phyloP scores from a whole-genome alignment of 2,329 filamentous ascomycete species.

The Elsinoe arachidis region DNA sequence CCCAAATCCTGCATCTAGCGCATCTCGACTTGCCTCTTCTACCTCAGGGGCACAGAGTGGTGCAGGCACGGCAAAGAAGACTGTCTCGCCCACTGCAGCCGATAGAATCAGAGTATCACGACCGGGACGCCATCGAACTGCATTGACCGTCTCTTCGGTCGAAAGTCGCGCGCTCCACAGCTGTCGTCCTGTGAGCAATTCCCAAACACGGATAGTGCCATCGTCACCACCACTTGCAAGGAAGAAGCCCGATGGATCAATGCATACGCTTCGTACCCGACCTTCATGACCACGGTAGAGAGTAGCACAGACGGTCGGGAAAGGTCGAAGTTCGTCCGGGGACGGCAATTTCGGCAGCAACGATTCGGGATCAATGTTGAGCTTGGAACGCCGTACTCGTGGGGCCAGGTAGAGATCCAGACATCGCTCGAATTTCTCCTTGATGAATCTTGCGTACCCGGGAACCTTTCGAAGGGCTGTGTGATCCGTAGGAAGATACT shows the following conservation, averaged over 20 bases:
- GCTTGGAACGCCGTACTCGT: conserved; percentile 79
- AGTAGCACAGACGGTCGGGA: conserved; percentile 82
- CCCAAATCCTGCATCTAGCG: conserved; percentile 85
- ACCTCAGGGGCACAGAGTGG: conserved; percentile 37
- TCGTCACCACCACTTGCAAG: conserved; percentile 91
- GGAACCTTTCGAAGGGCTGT: conserved; percentile 83
- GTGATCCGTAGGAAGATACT: conserved; percentile 76
- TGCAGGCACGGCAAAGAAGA: conserved; percentile 70
- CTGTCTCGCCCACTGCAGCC: conserved; percentile 72
- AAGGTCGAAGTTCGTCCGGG: conserved; percentile 87
- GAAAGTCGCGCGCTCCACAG: conserved; percentile 76
- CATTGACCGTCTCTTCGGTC: conserved; percentile 69
- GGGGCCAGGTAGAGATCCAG: conserved; percentile 93
- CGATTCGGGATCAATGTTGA: conserved; percentile 93
- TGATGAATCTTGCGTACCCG: conserved; percentile 80
- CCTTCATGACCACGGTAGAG: conserved; percentile 84
- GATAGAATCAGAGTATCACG: conserved; percentile 74
- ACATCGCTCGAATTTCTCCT: conserved; percentile 92
- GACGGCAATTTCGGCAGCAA: conserved; percentile 86
- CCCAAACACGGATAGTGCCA: conserved; percentile 85
- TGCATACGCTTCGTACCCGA: conserved; percentile 71
- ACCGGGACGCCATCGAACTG: conserved; percentile 81
- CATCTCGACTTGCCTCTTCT: conserved; percentile 63
- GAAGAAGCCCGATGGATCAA: conserved; percentile 79
- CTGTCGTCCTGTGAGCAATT: conserved; percentile 74